Percentiles rank a stretch among this genome's conserved stretches.
Evolutionary conservation across 1,284 basidiomycete species (phyloP).

Genomic region (Papiliotrema terrestris): DNA sequence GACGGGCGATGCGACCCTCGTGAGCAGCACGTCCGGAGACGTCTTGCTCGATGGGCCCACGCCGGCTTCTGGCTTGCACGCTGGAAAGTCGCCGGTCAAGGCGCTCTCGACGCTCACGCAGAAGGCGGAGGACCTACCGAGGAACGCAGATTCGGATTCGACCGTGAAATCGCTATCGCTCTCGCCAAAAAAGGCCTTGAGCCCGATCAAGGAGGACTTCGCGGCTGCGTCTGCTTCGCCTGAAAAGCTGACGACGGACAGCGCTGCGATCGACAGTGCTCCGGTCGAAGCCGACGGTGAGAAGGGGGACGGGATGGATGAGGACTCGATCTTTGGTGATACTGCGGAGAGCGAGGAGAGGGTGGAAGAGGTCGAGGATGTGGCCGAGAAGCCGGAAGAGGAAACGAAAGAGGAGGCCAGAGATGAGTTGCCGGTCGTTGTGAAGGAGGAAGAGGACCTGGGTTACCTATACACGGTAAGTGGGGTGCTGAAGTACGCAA

Average conservation of each 20-base stretch:
- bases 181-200: not conserved
- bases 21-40: not conserved
- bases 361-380: not conserved
- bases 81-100: not conserved
- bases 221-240: not conserved
- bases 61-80: not conserved
- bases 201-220: not conserved
- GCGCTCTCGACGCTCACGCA: not conserved
- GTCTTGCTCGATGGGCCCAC: not conserved
- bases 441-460: not conserved
- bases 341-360: not conserved
- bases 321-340: conserved; percentile 2
- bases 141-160: no score
- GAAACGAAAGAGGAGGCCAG: not conserved
- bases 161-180: not conserved
- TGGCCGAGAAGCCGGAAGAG: not conserved
- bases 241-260: not conserved
- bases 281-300: not conserved
- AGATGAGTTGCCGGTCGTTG: no score
- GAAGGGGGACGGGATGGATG: not conserved
- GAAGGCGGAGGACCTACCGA: no score
- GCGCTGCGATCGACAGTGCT: not conserved
- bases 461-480: conserved; percentile 3
- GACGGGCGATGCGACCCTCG: not conserved
- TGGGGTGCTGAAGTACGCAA: not conserved